phyloP scores from a whole-genome alignment of 73 alveolate genomes.

The Tetrahymena thermophila region DNA sequence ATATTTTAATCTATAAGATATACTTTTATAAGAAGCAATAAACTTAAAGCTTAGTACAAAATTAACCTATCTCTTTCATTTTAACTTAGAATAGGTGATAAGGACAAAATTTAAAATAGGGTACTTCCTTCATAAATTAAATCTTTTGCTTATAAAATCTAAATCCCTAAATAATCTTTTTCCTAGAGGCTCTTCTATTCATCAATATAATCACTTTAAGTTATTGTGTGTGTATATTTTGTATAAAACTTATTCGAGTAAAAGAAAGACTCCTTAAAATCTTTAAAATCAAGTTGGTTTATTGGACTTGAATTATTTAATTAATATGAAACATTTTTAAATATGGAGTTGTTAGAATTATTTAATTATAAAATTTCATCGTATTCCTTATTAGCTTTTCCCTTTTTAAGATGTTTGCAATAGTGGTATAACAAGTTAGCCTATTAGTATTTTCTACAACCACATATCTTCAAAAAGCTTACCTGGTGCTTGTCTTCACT shows the following conservation, averaged over 20 bases:
- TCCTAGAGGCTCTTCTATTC: not conserved
- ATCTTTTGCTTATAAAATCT: not conserved
- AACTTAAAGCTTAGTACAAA: not conserved
- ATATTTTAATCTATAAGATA: not conserved
- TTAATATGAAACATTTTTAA: not conserved
- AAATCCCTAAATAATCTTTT: not conserved
- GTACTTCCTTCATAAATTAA: not conserved
- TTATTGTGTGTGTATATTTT: no score
- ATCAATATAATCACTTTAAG: not conserved
- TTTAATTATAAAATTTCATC: not conserved
- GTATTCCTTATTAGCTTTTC: not conserved
- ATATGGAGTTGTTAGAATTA: not conserved
- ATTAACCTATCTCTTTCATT: not conserved
- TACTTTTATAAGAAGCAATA: not conserved
- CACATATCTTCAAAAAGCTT: not conserved
- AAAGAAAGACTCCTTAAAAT: not conserved
- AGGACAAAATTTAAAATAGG: not conserved
- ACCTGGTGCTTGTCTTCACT: not conserved
- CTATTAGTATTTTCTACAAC: not conserved
- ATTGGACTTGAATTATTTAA: not conserved
- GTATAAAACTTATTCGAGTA: not conserved
- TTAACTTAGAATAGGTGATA: not conserved
- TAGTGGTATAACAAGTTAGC: not conserved
- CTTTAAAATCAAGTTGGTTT: not conserved
- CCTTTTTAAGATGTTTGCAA: not conserved